Percentiles rank a stretch among this genome's conserved stretches.
phyloP scores from a whole-genome alignment of 2,329 filamentous ascomycete genomes.

The Cladorrhinum sp. region DNA sequence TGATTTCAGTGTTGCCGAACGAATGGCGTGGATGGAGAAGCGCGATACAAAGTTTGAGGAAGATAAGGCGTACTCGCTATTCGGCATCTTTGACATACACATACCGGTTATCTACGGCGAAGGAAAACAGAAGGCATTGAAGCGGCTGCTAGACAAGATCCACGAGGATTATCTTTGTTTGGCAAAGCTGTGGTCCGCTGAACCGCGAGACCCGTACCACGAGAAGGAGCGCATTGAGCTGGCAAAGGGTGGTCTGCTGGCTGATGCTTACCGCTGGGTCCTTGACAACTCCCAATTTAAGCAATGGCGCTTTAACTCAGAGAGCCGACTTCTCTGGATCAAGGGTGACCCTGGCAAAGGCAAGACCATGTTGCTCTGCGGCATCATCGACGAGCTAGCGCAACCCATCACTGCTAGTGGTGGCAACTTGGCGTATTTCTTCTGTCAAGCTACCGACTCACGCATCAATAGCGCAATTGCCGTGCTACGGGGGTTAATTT shows the following conservation, averaged over 20 bases:
- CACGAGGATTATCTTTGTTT: constrained; percentile 7
- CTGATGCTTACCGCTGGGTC: constrained; percentile 36
- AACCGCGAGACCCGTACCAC: constrained; percentile 28
- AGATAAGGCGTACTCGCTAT: constrained; percentile 17
- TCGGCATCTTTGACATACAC: constrained; percentile 17
- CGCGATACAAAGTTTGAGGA: constrained; percentile 11
- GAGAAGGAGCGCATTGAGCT: constrained; percentile 39
- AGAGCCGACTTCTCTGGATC: constrained; percentile 19
- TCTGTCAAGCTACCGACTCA: constrained; percentile 29
- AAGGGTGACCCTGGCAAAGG: constrained; percentile 37
- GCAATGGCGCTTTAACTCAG: constrained; percentile 24
- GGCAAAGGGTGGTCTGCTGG: constrained; percentile 34
- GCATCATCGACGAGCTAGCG: constrained; percentile 36
- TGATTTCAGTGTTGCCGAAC: constrained; percentile 11
- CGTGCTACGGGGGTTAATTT: constrained; percentile 34
- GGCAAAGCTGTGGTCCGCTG: constrained; percentile 6
- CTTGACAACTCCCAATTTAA: constrained; percentile 29
- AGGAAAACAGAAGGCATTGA: constrained; percentile 14
- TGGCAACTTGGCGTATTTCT: constrained; percentile 30
- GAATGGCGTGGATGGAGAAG: constrained; percentile 13
- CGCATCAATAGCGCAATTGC: constrained; percentile 30
- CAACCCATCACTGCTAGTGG: background rate
- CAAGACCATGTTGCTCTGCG: constrained; percentile 43
- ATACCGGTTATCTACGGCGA: constrained; percentile 21
- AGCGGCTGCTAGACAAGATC: constrained; percentile 14